Evolutionary conservation across 306 rosid species (phyloP).

Genomic region (Luffa acutangula): DNA sequence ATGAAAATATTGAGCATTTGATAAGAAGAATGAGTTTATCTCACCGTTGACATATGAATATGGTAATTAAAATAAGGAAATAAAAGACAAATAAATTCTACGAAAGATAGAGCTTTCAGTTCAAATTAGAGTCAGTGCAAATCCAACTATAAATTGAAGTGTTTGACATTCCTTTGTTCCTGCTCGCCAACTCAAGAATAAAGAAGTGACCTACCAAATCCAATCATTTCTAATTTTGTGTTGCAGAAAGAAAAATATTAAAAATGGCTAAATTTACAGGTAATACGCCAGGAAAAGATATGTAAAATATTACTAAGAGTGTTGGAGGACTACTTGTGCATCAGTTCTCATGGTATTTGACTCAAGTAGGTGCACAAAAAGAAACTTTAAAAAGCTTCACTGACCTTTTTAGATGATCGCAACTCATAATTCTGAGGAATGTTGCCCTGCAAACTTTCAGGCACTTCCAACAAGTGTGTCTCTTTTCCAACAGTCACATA

Average conservation of each 20-base stretch:
- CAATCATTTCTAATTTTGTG: not conserved
- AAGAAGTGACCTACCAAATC: not conserved
- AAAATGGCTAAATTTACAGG: not conserved
- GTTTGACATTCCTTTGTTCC: not conserved
- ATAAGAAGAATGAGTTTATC: not conserved
- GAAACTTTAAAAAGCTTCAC: not conserved
- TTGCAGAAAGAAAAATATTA: not conserved
- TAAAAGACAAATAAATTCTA: not conserved
- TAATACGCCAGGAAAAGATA: not conserved
- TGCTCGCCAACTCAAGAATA: not conserved
- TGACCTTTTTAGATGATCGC: conserved; percentile 74
- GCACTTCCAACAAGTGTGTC: conserved; percentile 73
- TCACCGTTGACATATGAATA: not conserved
- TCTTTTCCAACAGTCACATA: conserved; percentile 79
- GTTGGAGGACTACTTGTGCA: not conserved
- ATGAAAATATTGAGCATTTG: not conserved
- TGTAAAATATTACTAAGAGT: not conserved
- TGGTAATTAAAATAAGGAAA: not conserved
- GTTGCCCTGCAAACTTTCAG: conserved; percentile 47
- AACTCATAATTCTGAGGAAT: conserved; percentile 64
- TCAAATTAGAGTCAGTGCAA: not conserved
- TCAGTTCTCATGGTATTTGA: not conserved
- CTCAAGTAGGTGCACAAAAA: not conserved
- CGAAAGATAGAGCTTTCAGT: not conserved
- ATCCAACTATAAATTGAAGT: not conserved